Base-by-base conservation (phyloP, 2,329 filamentous ascomycete species). In the Colletotrichum brevisporum region DNA sequence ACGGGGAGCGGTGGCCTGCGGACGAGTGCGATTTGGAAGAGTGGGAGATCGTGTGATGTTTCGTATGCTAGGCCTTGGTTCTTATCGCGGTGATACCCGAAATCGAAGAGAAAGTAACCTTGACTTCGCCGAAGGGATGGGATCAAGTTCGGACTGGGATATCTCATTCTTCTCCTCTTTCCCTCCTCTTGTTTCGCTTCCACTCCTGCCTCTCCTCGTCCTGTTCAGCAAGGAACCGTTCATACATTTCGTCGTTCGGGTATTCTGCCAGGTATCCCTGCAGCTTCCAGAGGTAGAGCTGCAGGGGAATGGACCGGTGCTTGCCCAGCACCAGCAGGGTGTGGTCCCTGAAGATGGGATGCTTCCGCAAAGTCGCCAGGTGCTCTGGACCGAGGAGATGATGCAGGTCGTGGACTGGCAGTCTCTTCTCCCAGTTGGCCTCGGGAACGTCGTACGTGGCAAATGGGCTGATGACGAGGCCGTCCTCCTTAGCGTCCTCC, bases 261-360 rank as follows among this genome's bases (percentile, higher is more conserved):
- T 50, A 60, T 16, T 71, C 60, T 9, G 64, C 69, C 41, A 89
- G 54, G 72, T 88, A 91, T 1, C 87, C 88, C 69, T 90, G 86
- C 9, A 91, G 75, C 70, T 84, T 86, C 89, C 89, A 91, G 8
- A 91, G 79, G 61, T 83, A 79, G 63, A 83, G 65, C 75, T 89
- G 86, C 53, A 89, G 56, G 15, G 80, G 76, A 24, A 81, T 75
- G 78, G 80, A 69, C 78, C 80, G 75, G 45, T 76, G 74, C 55
- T 74, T 78, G 15, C 62, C 51, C 62, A 88, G 73, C 68, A 89
- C 78, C 60, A 84, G 80, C 21, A 85, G 67, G 24, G 63, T 48
- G 2, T 79, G 79, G 3, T 70, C 63, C 10, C 41, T 56, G 41
- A 72, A 73, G 9, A 71, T 9, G 6, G 67, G 47, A 2, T 55